phyloP scores from a whole-genome alignment of 257 asterid genomes.

The Cinchona pubescens region DNA sequence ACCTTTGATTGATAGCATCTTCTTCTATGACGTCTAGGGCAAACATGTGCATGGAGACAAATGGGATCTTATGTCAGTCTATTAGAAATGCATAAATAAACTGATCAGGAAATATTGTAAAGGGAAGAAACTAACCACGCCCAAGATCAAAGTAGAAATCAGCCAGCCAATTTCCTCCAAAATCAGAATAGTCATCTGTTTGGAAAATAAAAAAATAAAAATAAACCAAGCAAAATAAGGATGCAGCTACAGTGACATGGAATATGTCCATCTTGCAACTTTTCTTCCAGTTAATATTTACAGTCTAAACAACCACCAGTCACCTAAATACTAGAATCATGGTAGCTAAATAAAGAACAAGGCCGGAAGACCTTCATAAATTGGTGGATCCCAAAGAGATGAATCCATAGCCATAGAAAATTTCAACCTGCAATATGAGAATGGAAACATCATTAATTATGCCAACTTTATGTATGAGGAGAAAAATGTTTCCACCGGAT shows the following conservation, averaged over 20 bases:
- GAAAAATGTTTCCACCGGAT: background rate
- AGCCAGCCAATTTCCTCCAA: constrained; percentile 13
- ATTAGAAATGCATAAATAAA: background rate
- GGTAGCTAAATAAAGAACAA: constrained; percentile 16
- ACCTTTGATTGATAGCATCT: constrained; percentile 53
- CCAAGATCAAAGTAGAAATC: constrained; percentile 19
- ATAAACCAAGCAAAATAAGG: constrained; percentile 7
- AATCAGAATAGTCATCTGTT: constrained; percentile 20
- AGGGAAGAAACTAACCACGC: constrained; percentile 28
- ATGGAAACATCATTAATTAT: background rate
- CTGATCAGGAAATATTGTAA: background rate
- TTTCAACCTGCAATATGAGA: constrained; percentile 23
- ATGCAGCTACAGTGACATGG: background rate
- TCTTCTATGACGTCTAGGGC: constrained; percentile 47
- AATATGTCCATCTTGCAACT: background rate
- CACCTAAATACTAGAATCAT: background rate
- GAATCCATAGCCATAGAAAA: constrained; percentile 42
- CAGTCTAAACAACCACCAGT: constrained; percentile 8
- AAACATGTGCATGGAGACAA: constrained; percentile 18
- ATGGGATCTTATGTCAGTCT: constrained; percentile 3
- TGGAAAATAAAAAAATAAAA: too few relatives aligned
- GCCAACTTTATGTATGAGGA: background rate
- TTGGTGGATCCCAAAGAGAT: constrained; percentile 39
- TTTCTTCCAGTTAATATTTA: background rate
- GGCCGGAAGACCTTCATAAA: constrained; percentile 25